Percentiles rank a stretch among this genome's conserved stretches.
Evolutionary conservation across 2,329 filamentous ascomycete genomes (phyloP).

Genomic region (Chaetomium sp.): DNA sequence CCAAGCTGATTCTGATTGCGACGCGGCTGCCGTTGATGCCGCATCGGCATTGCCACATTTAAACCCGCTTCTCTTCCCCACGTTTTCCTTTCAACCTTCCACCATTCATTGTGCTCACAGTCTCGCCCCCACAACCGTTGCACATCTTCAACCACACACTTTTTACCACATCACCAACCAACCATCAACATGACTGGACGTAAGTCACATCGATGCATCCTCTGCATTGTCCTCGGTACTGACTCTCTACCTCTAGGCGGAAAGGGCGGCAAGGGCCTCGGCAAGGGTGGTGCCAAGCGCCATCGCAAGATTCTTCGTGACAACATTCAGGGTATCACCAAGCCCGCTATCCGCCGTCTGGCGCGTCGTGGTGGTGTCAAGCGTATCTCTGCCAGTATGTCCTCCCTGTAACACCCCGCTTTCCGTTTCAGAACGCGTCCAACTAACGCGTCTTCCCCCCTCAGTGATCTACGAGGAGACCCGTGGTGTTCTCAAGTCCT

Average conservation of each 20-base stretch:
- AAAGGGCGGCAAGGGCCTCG: constrained; percentile 96
- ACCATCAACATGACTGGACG: constrained; percentile 62
- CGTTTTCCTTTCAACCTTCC: constrained; percentile 18
- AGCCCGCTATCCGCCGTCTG: constrained; percentile 97
- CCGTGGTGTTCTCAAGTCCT: constrained; percentile 69
- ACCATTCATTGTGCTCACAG: constrained; percentile 6
- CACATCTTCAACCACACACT: constrained; percentile 21
- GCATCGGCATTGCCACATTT: constrained; percentile 14
- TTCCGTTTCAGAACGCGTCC: neutral
- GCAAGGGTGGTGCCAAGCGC: constrained; percentile 97
- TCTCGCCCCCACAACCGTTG: constrained; percentile 8
- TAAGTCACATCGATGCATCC: constrained; percentile 30
- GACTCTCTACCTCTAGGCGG: constrained; percentile 54
- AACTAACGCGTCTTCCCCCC: constrained; percentile 5
- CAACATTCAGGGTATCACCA: constrained; percentile 99
- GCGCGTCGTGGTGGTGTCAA: constrained; percentile 99
- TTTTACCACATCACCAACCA: constrained; percentile 26
- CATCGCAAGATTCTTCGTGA: constrained; percentile 98
- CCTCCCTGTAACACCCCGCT: neutral
- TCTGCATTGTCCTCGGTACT: constrained; percentile 30
- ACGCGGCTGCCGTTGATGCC: constrained; percentile 1
- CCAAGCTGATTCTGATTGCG: constrained; percentile 9
- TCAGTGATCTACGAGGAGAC: constrained; percentile 74
- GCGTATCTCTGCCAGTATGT: constrained; percentile 93
- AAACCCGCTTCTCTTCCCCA: constrained; percentile 25